These are phyloP conservation scores for Lomentospora prolificans DNA, from an alignment of 2,329 filamentous ascomycete species.

Conservation along the genomic window DNA sequence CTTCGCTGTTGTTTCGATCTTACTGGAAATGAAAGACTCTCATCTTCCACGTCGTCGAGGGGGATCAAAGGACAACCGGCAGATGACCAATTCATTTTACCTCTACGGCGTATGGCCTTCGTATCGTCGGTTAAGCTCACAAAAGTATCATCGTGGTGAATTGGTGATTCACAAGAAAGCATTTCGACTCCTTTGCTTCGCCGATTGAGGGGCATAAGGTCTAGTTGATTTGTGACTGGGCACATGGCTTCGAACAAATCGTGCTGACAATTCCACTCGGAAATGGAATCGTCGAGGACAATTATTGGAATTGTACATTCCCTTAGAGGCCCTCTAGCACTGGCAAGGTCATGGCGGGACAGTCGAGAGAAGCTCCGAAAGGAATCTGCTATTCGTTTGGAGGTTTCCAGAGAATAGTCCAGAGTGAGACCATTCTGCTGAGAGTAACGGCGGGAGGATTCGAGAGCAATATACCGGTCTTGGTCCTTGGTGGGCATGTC, in stretches of 20 bases:
- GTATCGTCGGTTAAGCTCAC: not conserved
- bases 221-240: not conserved
- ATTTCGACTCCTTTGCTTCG: not conserved
- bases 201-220: not conserved
- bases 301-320: not conserved
- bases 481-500: too few relatives aligned
- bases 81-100: not conserved
- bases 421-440: too few relatives aligned
- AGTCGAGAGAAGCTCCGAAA: not conserved
- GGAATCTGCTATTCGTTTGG: not conserved
- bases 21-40: slow-evolving; percentile 8
- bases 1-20: slow-evolving; percentile 8
- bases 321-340: too few relatives aligned
- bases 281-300: not conserved
- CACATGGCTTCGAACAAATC: not conserved
- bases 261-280: not conserved
- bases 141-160: not conserved
- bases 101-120: not conserved
- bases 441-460: too few relatives aligned
- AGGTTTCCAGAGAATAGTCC: slow-evolving; percentile 2
- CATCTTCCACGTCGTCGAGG: slow-evolving; percentile 11
- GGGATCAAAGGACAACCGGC: slow-evolving; percentile 8
- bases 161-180: not conserved
- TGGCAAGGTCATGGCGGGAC: too few relatives aligned
- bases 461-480: too few relatives aligned